These are phyloP conservation scores for Penicillium subrubescens DNA, from an alignment of 495 filamentous ascomycete genomes.

Conservation along the genomic window DNA sequence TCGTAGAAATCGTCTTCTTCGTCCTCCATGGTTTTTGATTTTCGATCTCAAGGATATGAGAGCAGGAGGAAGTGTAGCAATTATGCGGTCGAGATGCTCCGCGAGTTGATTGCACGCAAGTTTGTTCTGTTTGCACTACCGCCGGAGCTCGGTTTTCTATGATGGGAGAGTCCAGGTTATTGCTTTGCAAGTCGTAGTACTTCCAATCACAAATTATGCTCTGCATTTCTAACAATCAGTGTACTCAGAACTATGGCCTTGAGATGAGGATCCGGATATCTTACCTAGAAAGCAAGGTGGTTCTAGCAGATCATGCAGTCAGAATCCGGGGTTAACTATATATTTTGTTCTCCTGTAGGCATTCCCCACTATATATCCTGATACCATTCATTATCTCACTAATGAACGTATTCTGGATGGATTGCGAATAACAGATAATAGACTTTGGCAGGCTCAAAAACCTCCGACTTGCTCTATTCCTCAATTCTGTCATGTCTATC, in stretches of 20 bases:
- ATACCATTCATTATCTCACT: too few species aligned
- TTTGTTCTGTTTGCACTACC: conserved; percentile 42
- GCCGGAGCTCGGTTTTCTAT: neutral
- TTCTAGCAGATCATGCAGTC: too few species aligned
- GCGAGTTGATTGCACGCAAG: conserved; percentile 27
- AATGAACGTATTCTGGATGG: too few species aligned
- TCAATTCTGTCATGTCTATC: neutral
- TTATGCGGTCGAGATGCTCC: conserved; percentile 21
- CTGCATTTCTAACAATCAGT: neutral
- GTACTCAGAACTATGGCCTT: neutral
- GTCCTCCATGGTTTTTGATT: conserved; percentile 45
- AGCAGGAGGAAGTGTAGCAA: conserved; percentile 16
- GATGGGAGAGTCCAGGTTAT: neutral
- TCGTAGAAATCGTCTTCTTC: conserved; percentile 60
- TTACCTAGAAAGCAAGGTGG: too few species aligned
- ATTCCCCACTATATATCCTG: too few species aligned
- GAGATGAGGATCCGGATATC: too few species aligned
- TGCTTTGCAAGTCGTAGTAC: neutral
- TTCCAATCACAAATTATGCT: neutral
- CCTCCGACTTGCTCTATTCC: neutral
- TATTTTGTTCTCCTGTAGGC: too few species aligned
- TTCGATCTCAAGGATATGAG: conserved; percentile 13
- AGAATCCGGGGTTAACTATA: too few species aligned
- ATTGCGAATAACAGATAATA: too few species aligned
- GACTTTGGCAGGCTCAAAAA: neutral